phyloP scores from a whole-genome alignment of 228 moss, liverwort and hornwort genomes.

The Sphagnum magellanicum region DNA sequence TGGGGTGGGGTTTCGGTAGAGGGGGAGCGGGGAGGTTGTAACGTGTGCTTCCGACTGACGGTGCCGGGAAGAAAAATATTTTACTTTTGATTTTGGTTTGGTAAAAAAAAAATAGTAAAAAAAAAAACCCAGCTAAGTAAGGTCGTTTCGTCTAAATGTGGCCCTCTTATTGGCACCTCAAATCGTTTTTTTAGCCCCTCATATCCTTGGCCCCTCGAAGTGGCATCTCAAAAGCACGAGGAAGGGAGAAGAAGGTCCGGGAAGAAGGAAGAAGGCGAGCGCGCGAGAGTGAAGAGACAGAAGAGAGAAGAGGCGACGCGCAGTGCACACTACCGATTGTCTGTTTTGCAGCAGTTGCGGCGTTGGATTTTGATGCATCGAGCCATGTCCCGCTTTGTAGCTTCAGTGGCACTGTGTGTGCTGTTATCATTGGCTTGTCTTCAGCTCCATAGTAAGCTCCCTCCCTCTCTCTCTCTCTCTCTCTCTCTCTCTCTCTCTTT shows the following conservation, averaged over 20 bases:
- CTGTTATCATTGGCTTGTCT: constrained; percentile 40
- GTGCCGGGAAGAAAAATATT: background rate
- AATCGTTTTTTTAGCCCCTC: too few species aligned
- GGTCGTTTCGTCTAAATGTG: too few species aligned
- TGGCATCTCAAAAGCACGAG: too few species aligned
- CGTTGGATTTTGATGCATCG: background rate
- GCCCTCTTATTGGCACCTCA: too few species aligned
- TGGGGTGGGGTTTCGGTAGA: background rate
- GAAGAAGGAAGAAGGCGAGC: background rate
- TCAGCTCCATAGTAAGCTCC: constrained; percentile 44
- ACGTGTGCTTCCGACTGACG: background rate
- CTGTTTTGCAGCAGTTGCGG: background rate
- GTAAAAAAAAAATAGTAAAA: background rate
- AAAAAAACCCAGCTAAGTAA: background rate
- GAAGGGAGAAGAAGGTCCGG: background rate
- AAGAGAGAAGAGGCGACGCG: background rate
- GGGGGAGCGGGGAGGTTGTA: background rate
- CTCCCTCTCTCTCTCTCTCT: background rate
- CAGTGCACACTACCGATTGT: too few species aligned
- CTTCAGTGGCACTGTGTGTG: constrained; percentile 21
- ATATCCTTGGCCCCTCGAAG: too few species aligned
- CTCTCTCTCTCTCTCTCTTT: background rate
- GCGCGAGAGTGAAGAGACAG: background rate
- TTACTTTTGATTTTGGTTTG: background rate
- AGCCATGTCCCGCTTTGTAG: constrained; percentile 31